Base-by-base conservation (phyloP, 176 grass and related monocot genomes). In the Cenchrus americanus region DNA sequence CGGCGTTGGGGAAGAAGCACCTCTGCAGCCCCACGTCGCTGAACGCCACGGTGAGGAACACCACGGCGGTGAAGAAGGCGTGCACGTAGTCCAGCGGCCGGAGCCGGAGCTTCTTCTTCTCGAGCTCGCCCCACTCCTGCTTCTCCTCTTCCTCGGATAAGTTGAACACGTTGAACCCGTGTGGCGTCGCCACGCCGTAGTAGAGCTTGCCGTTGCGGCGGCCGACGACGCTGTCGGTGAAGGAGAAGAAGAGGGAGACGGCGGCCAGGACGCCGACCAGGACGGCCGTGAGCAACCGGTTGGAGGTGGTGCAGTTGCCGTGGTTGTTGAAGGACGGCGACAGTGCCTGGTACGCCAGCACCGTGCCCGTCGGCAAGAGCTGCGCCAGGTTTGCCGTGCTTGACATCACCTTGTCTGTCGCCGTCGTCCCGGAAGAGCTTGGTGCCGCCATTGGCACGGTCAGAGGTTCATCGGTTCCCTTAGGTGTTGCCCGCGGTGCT, bases 271-370 rank as follows among this genome's bases (percentile, higher is more conserved):
- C 21, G 30, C 6, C n/a, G 26, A 83, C 70, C 4, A 90, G 69
- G 1, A 1, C 21, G 0, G 47, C 46, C 19, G 89, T 80, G 42
- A 90, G 84, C 58, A 50, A 87, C 75, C 2, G 19, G 80, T 87
- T 90, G 24, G 84, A 60, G 0, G 3, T 10, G 6, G 3, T 8
- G 79, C 90, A 91, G 1, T 21, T 10, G 10, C 94, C 94, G 13
- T 94, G 87, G n/a, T 77, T 83, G 26, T 85, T 94, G 62, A 90
- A 94, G 23, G 91, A 93, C 11, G 94, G 84, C 0, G 91, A 64
- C 52, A 94, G 76, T 9, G 92, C 84, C 62, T 92, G 92, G 94
- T 78, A 89, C 26, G 88, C 88, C 37, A 93, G 86, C 53, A 66
- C 72, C 55, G 92, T 93, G 12, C 94, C 93, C 61, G 78, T 83